Base-by-base conservation (phyloP, 192 early-diverging fungal genomes). In the Haplosporangium gracile region DNA sequence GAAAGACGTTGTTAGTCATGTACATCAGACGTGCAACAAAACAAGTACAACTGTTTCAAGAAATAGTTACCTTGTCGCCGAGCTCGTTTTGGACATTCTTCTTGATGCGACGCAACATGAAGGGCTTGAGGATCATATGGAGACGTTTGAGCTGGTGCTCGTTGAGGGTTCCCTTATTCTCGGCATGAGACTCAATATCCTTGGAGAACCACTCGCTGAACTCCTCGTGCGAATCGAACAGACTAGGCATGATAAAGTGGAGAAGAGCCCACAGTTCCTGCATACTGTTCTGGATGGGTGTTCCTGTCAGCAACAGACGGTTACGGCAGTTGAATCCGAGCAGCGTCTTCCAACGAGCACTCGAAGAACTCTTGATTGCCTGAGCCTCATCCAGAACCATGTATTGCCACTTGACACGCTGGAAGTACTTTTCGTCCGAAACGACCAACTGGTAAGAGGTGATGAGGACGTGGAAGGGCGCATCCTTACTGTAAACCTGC, bases 331-430 rank as follows among this genome's bases (percentile, higher is more conserved):
- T 94, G 88, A 97, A 95, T 29, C 93, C 93, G 43, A 97, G 93
- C 57, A 97, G 78, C 22, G 93, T 94, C 77, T 97, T 95, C 97
- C 97, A 98, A 39, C 96, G 93, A n/a, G 94, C 92, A 88, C 93
- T 91, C 16, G 94, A 89, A n/a, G 95, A 97, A 79, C 93, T 95
- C 88, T 98, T 98, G 89, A 98, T 98, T 9, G 96, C 95, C 85
- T 98, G 97, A 10, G 97, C 97, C 88, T 98, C 97, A 86, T 98
- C 97, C 43, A 98, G 90, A 42, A 98, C 92, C 96, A 98, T 97
- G 80, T 98, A 98, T 90, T 97, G 96, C 97, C 97, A 98, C 88
- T 95, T 95, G 73, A 96, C 93, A 34, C 96, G 90, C 73, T 93
- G 92, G 68, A 98, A 93, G 78, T 97, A 94, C 51, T 90, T 91